Evolutionary conservation across 768 basidiomycete genomes (phyloP).

Genomic region (Phylloporus arenicola): DNA sequence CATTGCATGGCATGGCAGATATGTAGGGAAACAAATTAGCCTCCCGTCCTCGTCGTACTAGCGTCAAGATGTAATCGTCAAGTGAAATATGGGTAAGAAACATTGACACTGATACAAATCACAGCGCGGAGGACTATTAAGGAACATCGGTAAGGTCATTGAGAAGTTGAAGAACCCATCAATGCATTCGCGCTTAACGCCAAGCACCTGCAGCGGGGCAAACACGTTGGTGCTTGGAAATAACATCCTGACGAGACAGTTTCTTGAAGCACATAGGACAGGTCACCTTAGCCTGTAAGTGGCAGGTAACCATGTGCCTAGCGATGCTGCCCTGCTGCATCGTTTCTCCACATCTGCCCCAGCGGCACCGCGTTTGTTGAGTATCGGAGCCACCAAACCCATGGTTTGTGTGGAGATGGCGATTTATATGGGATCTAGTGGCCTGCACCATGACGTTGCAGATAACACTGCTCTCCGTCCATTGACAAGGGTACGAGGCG

Average conservation of each 20-base stretch:
- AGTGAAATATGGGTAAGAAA: background rate
- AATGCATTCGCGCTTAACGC: slow-evolving; percentile 6
- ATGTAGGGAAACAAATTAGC: background rate
- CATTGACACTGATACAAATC: background rate
- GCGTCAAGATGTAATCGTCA: background rate
- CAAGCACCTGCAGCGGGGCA: slow-evolving; percentile 18
- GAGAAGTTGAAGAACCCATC: background rate
- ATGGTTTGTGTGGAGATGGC: slow-evolving; percentile 22
- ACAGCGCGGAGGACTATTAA: background rate
- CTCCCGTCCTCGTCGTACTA: background rate
- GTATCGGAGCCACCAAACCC: slow-evolving; percentile 20
- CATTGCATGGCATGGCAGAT: background rate
- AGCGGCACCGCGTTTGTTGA: slow-evolving; percentile 16
- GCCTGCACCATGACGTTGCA: slow-evolving; percentile 18
- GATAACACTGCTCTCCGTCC: slow-evolving; percentile 9
- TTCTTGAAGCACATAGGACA: slow-evolving; percentile 27
- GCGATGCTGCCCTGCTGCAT: slow-evolving; percentile 28
- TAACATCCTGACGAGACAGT: slow-evolving; percentile 23
- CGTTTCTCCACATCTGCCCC: slow-evolving; percentile 15
- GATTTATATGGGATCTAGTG: slow-evolving; percentile 23
- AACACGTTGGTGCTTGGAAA: slow-evolving; percentile 23
- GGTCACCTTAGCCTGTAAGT: slow-evolving; percentile 24
- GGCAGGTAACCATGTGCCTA: slow-evolving; percentile 25
- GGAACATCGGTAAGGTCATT: background rate
- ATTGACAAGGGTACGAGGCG: slow-evolving; percentile 15